phyloP scores from a whole-genome alignment of 495 filamentous ascomycete species.

The Hypoxylon intermedium region DNA sequence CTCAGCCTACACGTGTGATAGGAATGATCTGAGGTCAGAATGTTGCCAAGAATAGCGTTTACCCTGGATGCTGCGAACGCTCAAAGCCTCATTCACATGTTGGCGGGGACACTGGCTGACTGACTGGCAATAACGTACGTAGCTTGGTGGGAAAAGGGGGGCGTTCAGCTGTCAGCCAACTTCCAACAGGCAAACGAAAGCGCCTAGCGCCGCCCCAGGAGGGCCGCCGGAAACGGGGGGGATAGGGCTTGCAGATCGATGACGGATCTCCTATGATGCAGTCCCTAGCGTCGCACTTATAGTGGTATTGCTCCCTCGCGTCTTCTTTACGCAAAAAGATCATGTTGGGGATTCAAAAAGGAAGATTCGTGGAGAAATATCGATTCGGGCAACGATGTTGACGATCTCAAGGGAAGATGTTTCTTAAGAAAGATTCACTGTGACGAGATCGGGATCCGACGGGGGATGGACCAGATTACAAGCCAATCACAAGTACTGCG shows the following conservation, averaged over 20 bases:
- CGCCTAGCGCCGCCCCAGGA: conserved; percentile 1
- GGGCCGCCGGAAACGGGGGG: conserved; percentile 2
- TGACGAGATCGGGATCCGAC: conserved; percentile 17
- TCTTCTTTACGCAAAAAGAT: background rate
- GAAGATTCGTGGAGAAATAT: background rate
- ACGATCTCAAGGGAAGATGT: conserved; percentile 7
- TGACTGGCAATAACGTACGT: background rate
- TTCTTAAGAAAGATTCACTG: conserved; percentile 18
- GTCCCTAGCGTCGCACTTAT: conserved; percentile 10
- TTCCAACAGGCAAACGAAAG: background rate
- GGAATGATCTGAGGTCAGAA: background rate
- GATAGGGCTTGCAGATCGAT: conserved; percentile 12
- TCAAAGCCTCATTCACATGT: background rate
- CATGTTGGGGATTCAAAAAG: background rate
- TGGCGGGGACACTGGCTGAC: too few species aligned
- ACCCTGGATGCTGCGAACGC: background rate
- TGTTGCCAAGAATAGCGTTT: conserved; percentile 8
- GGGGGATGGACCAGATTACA: conserved; percentile 15
- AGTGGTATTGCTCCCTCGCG: conserved; percentile 3
- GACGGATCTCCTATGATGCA: conserved; percentile 27
- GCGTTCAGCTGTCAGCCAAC: too few species aligned
- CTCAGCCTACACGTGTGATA: background rate
- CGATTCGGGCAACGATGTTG: conserved; percentile 1
- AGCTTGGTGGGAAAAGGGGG: too few species aligned
- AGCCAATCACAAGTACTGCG: conserved; percentile 30